Percentiles rank a stretch among this genome's conserved stretches.
phyloP scores from a whole-genome alignment of 164 flowering plant genomes.

The Protea cynaroides region DNA sequence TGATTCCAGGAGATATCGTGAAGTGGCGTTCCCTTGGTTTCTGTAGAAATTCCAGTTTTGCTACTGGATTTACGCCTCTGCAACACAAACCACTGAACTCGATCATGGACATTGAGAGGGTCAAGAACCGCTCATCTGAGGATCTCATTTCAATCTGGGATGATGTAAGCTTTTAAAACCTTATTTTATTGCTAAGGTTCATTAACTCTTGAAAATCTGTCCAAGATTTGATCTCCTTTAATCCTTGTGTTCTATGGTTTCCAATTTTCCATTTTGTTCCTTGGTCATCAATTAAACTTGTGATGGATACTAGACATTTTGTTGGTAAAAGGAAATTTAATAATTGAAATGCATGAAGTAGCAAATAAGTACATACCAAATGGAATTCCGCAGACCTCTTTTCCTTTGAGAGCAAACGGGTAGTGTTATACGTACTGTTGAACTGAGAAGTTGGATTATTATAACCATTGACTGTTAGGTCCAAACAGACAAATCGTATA shows the following conservation, averaged over 20 bases:
- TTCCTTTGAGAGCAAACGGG: too few relatives aligned
- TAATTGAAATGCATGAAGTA: too few relatives aligned
- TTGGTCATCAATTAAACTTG: background rate
- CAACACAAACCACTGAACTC: slow-evolving; percentile 71
- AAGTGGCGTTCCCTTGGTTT: slow-evolving; percentile 62
- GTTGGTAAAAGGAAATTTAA: too few relatives aligned
- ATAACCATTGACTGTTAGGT: too few relatives aligned
- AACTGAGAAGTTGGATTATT: too few relatives aligned
- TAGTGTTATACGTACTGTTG: too few relatives aligned
- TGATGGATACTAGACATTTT: background rate
- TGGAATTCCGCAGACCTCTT: too few relatives aligned
- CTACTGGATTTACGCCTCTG: slow-evolving; percentile 76
- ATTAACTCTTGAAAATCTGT: background rate
- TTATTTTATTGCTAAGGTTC: background rate
- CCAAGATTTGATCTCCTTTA: background rate
- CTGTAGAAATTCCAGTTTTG: slow-evolving; percentile 51
- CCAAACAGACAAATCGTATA: too few relatives aligned
- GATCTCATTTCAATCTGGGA: slow-evolving; percentile 74
- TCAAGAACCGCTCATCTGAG: slow-evolving; percentile 49
- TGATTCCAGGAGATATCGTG: slow-evolving; percentile 40
- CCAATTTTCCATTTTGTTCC: background rate
- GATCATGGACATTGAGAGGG: slow-evolving; percentile 73
- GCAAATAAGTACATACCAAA: too few relatives aligned
- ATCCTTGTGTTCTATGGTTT: background rate
- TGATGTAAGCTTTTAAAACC: slow-evolving; percentile 44